Base-by-base conservation (phyloP, 495 filamentous ascomycete species). In the Geopyxis carbonaria region DNA sequence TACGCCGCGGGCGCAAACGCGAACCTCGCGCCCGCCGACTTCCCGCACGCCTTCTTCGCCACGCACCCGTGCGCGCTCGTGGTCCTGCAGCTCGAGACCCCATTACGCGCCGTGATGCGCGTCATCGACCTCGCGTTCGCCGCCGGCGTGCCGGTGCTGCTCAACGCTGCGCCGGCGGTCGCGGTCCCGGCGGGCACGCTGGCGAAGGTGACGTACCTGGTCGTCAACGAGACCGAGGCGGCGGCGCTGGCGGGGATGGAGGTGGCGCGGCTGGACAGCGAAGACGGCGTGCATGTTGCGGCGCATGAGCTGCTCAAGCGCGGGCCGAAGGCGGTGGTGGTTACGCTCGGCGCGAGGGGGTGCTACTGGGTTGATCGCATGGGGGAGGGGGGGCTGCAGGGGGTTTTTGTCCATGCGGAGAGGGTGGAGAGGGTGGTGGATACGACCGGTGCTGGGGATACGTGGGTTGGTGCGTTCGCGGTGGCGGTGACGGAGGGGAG, bases 381-480 rank as follows among this genome's bases (percentile, higher is more conserved):
- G 22, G 60, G 58, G 2, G 50, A 57, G 15, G 57, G 53, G 10
- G 65, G 65, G 7, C 57, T 68, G 33, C 49, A 65, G 4, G 61
- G 59, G 11, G 32, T 44, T 4, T 35, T 33, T 24, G 41, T 79
- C 3, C 34, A 55, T 1, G 76, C 73, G 7, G 67, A 64, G 47
- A 73, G 66, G 53, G 72, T 67, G 44, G 62, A 51, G 48, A 72
- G 66, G 39, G 87, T 93, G 15, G 68, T 93, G 4, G 89, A 97
- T 61, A 95, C 87, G 4, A 97, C 89, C 3, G 87, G 77, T 0
- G 89, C 87, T 11, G 89, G 89, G 0, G 89, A 97, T 58, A 92
- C 87, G 3, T 97, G 92, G 59, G 81, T 91, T 2, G 89, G 89
- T 2, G 73, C 66, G 27, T 93, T 93, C 61, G 80, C 86, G 3